phyloP scores from a whole-genome alignment of 1,284 basidiomycete genomes.

The Ceratorhiza oryzae-sativae region DNA sequence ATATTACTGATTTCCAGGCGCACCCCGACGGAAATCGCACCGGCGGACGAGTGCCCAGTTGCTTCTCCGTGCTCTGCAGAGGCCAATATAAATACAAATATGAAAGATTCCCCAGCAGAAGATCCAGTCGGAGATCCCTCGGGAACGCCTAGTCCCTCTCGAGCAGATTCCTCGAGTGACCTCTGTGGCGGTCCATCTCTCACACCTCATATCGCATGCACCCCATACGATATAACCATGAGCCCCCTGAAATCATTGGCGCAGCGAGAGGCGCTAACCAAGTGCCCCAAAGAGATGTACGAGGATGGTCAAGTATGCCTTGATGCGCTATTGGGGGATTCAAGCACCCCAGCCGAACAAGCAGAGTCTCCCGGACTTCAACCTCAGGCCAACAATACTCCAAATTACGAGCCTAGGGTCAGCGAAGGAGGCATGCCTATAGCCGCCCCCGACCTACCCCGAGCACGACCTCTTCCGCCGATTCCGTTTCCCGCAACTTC shows the following conservation, averaged over 20 bases:
- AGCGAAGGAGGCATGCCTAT: not conserved
- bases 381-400: not conserved
- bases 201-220: not conserved
- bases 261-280: not conserved
- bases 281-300: not conserved
- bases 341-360: not conserved
- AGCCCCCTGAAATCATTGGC: not conserved
- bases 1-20: too few species aligned
- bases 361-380: not conserved
- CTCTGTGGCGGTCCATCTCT: not conserved
- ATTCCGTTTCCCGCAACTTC: not conserved
- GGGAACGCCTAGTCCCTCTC: not conserved
- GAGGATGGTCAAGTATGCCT: conserved; percentile 11
- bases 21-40: too few species aligned
- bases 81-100: not conserved
- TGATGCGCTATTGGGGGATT: not conserved
- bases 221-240: not conserved
- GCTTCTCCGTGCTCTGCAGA: not conserved
- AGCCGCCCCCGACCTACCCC: not conserved
- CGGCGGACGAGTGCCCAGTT: too few species aligned
- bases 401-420: not conserved
- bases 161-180: not conserved
- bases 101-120: not conserved
- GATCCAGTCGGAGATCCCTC: not conserved
- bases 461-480: conserved; percentile 2